phyloP scores from a whole-genome alignment of 2,329 filamentous ascomycete species.

The Alternaria incomplexa region DNA sequence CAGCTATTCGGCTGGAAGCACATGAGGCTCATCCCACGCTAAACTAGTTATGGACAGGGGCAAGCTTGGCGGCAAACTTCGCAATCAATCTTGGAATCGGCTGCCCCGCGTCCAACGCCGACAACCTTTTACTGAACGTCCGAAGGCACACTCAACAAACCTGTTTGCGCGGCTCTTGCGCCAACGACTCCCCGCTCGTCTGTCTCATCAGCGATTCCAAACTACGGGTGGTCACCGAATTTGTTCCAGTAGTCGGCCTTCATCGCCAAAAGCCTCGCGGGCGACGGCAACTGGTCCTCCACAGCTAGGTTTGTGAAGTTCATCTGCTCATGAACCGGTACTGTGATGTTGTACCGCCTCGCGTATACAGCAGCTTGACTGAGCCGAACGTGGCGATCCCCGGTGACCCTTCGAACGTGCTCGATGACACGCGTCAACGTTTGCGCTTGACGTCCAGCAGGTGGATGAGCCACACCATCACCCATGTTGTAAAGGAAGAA shows the following conservation, averaged over 20 bases:
- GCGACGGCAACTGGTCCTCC: background rate
- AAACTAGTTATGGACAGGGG: background rate
- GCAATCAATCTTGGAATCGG: background rate
- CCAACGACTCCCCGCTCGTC: background rate
- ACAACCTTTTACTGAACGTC: background rate
- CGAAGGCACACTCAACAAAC: background rate
- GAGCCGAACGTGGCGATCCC: constrained; percentile 2
- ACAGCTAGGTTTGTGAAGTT: background rate
- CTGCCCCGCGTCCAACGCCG: background rate
- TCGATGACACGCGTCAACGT: constrained; percentile 7
- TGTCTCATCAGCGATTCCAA: background rate
- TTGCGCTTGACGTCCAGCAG: background rate
- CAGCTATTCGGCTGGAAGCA: background rate
- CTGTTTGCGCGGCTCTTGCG: background rate
- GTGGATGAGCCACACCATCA: constrained; percentile 3
- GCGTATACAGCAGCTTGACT: constrained; percentile 8
- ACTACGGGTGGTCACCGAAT: background rate
- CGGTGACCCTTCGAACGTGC: constrained; percentile 1
- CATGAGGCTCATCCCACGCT: background rate
- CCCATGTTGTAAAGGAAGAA: constrained; percentile 12
- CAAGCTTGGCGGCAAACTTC: background rate
- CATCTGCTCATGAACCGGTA: background rate
- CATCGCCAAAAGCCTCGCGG: background rate
- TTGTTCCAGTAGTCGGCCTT: background rate
- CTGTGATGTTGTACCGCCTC: background rate